Evolutionary conservation across 2,329 filamentous ascomycete genomes (phyloP).

Genomic region (Colletotrichum tanaceti): DNA sequence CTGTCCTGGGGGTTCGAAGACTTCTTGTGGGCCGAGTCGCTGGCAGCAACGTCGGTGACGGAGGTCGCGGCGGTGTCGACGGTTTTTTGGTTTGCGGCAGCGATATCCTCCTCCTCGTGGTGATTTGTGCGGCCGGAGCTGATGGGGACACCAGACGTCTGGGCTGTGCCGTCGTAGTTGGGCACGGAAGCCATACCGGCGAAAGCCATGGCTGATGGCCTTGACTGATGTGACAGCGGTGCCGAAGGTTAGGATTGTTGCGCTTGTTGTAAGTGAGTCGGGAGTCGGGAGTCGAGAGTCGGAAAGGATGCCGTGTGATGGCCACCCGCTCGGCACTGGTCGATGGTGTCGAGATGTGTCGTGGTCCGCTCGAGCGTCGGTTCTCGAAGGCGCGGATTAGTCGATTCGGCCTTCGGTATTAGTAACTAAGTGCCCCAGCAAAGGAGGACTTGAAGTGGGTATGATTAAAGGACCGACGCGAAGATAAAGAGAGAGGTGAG

Average conservation of each 20-base stretch:
- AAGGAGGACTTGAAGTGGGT: background rate
- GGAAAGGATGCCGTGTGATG: background rate
- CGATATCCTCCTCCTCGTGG: slow-evolving; percentile 46
- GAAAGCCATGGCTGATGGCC: slow-evolving; percentile 53
- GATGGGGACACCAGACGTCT: slow-evolving; percentile 54
- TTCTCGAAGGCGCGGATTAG: background rate
- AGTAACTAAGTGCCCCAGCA: slow-evolving; percentile 16
- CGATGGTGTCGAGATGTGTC: background rate
- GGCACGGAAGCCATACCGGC: slow-evolving; percentile 54
- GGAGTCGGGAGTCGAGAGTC: too few relatives aligned
- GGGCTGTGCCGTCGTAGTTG: slow-evolving; percentile 62
- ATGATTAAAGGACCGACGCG: slow-evolving; percentile 28
- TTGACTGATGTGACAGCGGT: slow-evolving; percentile 9
- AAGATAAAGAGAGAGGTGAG: background rate
- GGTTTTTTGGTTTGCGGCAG: slow-evolving; percentile 44
- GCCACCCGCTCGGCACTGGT: slow-evolving; percentile 23
- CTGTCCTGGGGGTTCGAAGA: slow-evolving; percentile 34
- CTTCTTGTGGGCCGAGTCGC: slow-evolving; percentile 43
- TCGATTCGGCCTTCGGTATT: slow-evolving; percentile 17
- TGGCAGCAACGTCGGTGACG: slow-evolving; percentile 50
- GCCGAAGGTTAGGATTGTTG: background rate
- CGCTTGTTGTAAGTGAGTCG: slow-evolving; percentile 30
- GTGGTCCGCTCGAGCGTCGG: slow-evolving; percentile 1
- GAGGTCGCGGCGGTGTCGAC: slow-evolving; percentile 52
- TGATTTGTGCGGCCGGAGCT: slow-evolving; percentile 43